These are phyloP conservation scores for Begonia loranthoides DNA, from an alignment of 306 rosid species.

Conservation along the genomic window DNA sequence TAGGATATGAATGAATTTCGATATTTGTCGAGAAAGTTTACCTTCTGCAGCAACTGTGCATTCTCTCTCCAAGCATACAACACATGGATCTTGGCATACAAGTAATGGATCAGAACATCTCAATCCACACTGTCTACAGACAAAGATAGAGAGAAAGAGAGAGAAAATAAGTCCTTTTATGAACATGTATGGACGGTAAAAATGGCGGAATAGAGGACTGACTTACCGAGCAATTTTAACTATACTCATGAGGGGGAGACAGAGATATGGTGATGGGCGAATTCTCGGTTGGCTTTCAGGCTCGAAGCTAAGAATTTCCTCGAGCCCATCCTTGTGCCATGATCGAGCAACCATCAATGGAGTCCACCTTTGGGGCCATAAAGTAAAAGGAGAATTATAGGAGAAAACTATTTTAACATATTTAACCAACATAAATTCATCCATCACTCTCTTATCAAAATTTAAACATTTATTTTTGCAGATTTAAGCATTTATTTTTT, in stretches of 20 bases:
- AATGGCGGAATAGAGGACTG: neutral
- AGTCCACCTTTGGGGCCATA: constrained; percentile 57
- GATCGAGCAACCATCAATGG: constrained; percentile 94
- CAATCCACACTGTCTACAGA: constrained; percentile 83
- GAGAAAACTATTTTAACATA: neutral
- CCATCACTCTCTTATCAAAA: too few species aligned
- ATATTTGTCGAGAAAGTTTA: constrained; percentile 8
- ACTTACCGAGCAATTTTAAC: constrained; percentile 65
- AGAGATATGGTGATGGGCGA: constrained; percentile 68
- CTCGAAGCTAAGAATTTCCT: constrained; percentile 50
- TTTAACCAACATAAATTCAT: too few species aligned
- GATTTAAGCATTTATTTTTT: too few species aligned
- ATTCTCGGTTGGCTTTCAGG: constrained; percentile 30
- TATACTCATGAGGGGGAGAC: constrained; percentile 93
- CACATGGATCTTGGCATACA: constrained; percentile 72
- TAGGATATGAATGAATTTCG: neutral
- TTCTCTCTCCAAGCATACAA: constrained; percentile 84
- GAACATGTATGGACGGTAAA: neutral
- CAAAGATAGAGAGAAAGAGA: neutral
- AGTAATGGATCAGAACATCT: constrained; percentile 43
- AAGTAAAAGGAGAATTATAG: constrained; percentile 6
- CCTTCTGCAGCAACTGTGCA: constrained; percentile 94
- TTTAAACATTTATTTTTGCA: too few species aligned
- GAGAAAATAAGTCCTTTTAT: neutral
- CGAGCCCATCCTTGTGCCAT: constrained; percentile 78